phyloP scores from a whole-genome alignment of 768 basidiomycete species.

The Amanita exitialis region DNA sequence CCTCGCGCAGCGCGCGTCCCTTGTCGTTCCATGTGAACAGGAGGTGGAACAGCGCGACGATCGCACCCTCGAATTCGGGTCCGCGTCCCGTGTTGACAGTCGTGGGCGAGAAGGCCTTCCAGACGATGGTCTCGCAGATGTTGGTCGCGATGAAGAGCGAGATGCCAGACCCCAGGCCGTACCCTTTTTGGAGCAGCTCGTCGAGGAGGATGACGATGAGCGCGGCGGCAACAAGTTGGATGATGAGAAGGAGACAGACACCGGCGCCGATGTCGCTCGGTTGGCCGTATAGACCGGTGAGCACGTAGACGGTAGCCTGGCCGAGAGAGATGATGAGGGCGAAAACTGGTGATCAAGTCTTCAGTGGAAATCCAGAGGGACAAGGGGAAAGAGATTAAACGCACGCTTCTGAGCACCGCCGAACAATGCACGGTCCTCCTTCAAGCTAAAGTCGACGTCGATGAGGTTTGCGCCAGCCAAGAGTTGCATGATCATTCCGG shows the following conservation, averaged over 20 bases:
- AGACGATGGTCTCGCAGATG: conserved; percentile 98
- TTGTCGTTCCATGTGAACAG: conserved; percentile 99
- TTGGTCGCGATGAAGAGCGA: conserved; percentile 99
- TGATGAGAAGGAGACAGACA: conserved; percentile 92
- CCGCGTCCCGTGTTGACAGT: conserved; percentile 98
- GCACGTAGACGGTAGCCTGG: conserved; percentile 93
- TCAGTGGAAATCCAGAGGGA: background rate
- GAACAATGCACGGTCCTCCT: conserved; percentile 94
- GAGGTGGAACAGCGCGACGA: conserved; percentile 94
- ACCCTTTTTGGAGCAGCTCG: conserved; percentile 97
- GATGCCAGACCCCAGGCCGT: conserved; percentile 97
- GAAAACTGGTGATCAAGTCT: conserved; percentile 53
- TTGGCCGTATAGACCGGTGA: conserved; percentile 94
- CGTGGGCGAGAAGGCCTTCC: conserved; percentile 99
- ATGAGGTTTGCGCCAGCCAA: conserved; percentile 95
- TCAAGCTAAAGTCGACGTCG: conserved; percentile 93
- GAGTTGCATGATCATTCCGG: conserved; percentile 99
- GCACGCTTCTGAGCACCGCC: conserved; percentile 94
- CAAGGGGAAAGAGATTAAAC: conserved; percentile 18
- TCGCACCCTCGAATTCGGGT: conserved; percentile 95
- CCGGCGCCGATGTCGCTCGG: conserved; percentile 91
- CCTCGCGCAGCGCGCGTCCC: conserved; percentile 91
- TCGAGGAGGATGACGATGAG: conserved; percentile 98
- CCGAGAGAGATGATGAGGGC: conserved; percentile 95
- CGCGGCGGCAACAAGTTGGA: conserved; percentile 88